A percentile compares a stretch with the other conserved stretches of the same genome.
Conservation (phyloP, 1,284 basidiomycete species). For the Phenoliferia sp. region DNA sequence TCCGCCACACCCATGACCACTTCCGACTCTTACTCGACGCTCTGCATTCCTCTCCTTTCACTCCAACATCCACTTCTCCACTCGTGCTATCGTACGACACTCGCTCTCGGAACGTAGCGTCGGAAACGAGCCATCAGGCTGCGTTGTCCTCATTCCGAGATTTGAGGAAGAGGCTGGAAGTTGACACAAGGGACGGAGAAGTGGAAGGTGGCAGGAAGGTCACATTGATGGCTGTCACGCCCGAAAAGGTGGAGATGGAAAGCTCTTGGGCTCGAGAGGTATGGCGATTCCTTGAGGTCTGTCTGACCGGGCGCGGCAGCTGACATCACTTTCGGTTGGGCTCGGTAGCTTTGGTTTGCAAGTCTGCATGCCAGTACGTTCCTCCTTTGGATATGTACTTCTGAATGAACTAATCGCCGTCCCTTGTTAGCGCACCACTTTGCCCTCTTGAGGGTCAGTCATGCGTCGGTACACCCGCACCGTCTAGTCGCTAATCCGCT, state of each 20-base stretch:
- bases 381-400: not conserved
- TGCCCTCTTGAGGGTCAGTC: slow-evolving; percentile 20
- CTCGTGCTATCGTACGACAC: slow-evolving; percentile 62
- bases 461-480: not conserved
- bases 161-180: slow-evolving; percentile 40
- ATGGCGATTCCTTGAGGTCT: slow-evolving; percentile 33
- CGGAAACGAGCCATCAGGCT: slow-evolving; percentile 62
- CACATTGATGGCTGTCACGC: slow-evolving; percentile 69
- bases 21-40: slow-evolving; percentile 20
- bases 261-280: slow-evolving; percentile 78
- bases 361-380: slow-evolving; percentile 72
- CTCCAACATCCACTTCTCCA: slow-evolving; percentile 2
- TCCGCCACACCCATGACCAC: slow-evolving; percentile 27
- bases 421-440: slow-evolving; percentile 57
- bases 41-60: not conserved
- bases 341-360: slow-evolving; percentile 71
- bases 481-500: fast-evolving
- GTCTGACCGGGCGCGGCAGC: not conserved
- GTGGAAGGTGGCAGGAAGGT: slow-evolving; percentile 54
- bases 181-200: slow-evolving; percentile 6
- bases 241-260: slow-evolving; percentile 63
- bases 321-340: not conserved
- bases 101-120: slow-evolving; percentile 67
- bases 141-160: slow-evolving; percentile 58
- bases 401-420: slow-evolving; percentile 65